A percentile compares a stretch with the other conserved stretches of the same genome.
These are phyloP conservation scores for Fistulifera solaris DNA, from an alignment of 108 stramenopile genomes.

Conservation along the genomic window DNA sequence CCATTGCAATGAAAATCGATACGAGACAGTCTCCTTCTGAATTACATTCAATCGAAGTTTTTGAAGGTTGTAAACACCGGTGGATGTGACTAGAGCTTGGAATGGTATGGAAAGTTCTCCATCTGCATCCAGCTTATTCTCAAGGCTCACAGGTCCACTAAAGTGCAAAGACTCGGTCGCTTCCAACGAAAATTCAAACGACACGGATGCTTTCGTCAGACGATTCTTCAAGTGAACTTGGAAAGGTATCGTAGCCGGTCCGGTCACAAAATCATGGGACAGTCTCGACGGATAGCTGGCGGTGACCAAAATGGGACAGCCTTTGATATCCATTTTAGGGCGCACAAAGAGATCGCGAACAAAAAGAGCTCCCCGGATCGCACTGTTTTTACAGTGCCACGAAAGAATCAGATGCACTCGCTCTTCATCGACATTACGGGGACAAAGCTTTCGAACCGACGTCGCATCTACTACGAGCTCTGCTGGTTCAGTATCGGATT, in stretches of 20 bases:
- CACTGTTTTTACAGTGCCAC: conserved; percentile 31
- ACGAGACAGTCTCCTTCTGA: conserved; percentile 3
- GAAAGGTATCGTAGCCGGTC: conserved; percentile 46
- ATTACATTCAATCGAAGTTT: background rate
- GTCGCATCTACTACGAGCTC: conserved; percentile 44
- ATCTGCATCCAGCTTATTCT: conserved; percentile 30
- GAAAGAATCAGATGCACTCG: conserved; percentile 56
- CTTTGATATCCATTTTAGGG: conserved; percentile 30
- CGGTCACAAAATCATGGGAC: conserved; percentile 48
- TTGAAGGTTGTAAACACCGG: conserved; percentile 70
- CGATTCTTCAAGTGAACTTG: conserved; percentile 48
- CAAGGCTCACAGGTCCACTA: conserved; percentile 37
- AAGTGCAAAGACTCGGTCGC: conserved; percentile 42
- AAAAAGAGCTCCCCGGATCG: conserved; percentile 50
- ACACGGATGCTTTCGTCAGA: conserved; percentile 32
- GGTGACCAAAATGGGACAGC: conserved; percentile 53
- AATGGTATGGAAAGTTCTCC: conserved; percentile 50
- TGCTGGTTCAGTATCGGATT: background rate
- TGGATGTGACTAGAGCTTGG: conserved; percentile 38
- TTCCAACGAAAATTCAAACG: conserved; percentile 50
- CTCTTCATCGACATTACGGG: conserved; percentile 24
- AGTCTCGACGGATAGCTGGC: conserved; percentile 39
- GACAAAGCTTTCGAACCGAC: conserved; percentile 52
- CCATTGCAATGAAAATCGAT: conserved; percentile 11
- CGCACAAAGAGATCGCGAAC: conserved; percentile 43